Evolutionary conservation across 1,284 basidiomycete genomes (phyloP), one percentile per base, ranked within the genome.

Genomic region (Waitea zeae): DNA sequence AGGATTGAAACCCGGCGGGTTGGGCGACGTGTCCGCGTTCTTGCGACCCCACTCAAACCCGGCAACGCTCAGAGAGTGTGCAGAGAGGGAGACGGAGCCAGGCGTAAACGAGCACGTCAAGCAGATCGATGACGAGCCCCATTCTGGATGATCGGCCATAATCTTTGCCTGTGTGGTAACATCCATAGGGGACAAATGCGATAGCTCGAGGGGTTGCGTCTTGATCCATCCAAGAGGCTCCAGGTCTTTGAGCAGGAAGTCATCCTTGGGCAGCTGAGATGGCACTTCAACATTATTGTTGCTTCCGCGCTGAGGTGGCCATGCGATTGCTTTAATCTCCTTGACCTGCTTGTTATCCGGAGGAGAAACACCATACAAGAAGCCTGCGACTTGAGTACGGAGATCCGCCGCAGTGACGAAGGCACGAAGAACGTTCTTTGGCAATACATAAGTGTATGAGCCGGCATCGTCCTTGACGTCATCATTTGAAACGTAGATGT

Each of bases 31-130:
- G 49, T 89, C 88, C 43, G 66, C 56, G 47, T 90, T 90, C 63
- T 97, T 97, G 43, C 95, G 67, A 30, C 93, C 93, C 93, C 93
- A 98, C 52, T 99, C 95, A 53, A 98, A 98, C 12, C 95, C 95
- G 35, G 79, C 68, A 3, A 92, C 78, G 6, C 80, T 81, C 35
- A 98, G 59, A 26, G 76, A 83, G 59, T 97, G 90, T 0, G 93
- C 83, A 29, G 90, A 90, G 28, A 99, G 61, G 18, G 89, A 95
- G 24, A 98, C 87, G 2, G 90, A 96, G 40, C 95, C 95, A 3
- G 95, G 95, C 2, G 95, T 98, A 61, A 98, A 99, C 18, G 95
- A 89, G 28, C 82, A 79, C 1, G 90, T 87, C 45, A 99, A 61
- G 52, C 92, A 95, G 47, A 97, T 90, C 4, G 87, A 87, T 33